phyloP scores from a whole-genome alignment of 1,284 basidiomycete species.

The Ustilago cynodontis region DNA sequence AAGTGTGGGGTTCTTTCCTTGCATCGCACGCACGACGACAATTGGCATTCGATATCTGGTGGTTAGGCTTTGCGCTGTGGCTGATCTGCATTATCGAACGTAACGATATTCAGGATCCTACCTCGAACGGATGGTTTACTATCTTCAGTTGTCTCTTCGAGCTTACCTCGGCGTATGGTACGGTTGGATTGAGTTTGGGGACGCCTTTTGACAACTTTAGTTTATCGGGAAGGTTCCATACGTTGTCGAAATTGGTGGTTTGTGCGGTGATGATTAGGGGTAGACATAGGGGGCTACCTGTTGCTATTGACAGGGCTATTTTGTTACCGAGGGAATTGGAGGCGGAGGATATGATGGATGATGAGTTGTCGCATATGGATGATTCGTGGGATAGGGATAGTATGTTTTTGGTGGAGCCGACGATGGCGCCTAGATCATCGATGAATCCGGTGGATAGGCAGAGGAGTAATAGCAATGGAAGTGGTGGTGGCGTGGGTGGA shows the following conservation, averaged over 20 bases:
- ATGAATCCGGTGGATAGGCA: constrained; percentile 18
- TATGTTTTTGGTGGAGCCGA: constrained; percentile 25
- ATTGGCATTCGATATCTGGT: constrained; percentile 78
- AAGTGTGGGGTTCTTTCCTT: constrained; percentile 81
- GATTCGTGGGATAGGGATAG: constrained; percentile 43
- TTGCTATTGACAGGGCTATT: constrained; percentile 84
- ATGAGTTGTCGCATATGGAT: constrained; percentile 43
- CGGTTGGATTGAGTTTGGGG: constrained; percentile 76
- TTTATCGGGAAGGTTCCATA: constrained; percentile 81
- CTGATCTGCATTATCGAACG: constrained; percentile 68
- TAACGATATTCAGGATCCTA: constrained; percentile 58
- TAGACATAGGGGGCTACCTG: constrained; percentile 82
- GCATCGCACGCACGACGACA: constrained; percentile 85
- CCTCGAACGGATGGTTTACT: constrained; percentile 62
- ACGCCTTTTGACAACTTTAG: constrained; percentile 77
- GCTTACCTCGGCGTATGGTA: constrained; percentile 79
- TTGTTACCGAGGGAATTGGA: constrained; percentile 69
- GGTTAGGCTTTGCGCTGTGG: constrained; percentile 69
- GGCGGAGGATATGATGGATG: constrained; percentile 53
- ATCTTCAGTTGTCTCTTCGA: constrained; percentile 78
- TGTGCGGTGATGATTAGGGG: constrained; percentile 87
- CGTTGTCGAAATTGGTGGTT: constrained; percentile 87
- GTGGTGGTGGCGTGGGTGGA: neutral
- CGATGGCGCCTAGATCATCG: constrained; percentile 9
- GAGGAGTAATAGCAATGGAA: constrained; percentile 24